Evolutionary conservation across 2,329 filamentous ascomycete species (phyloP), one percentile per base, ranked within the genome.

Genomic region (Grosmannia huntii): DNA sequence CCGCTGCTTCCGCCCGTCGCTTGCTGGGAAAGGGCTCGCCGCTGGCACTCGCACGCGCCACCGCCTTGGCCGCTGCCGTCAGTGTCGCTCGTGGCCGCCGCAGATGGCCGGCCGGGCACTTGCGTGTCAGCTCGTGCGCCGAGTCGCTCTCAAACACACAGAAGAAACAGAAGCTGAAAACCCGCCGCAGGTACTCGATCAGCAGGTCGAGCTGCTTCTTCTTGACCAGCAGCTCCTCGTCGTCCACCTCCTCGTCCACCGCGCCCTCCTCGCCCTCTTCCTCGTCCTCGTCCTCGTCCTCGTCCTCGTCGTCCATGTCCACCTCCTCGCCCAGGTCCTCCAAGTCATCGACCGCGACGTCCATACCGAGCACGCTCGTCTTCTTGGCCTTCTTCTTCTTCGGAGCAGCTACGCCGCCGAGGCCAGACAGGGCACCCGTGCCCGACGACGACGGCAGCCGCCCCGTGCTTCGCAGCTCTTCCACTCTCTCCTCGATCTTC

Each of bases 101-200:
- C 61, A 99, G 83, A 76, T 99, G 94, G n/a, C 94, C 94, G 49
- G 94, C 94, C 28, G 94, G 90, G 66, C 94, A 99, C 73, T 99
- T 97, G 60, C 94, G 85, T 48, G 89, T 91, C 64, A 99, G 78
- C 73, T 99, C 94, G 67, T 99, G 94, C 25, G 97, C 86, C 0
- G 92, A 97, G 71, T 99, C 94, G 68, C 90, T 94, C 73, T 99
- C 94, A 65, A 99, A 97, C 5, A 99, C 95, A 70, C 94, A 99
- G 76, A 97, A 99, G 77, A 99, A 96, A 76, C 94, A 99, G 74
- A 99, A 97, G 73, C 94, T 96, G 79, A 95, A 95, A 56, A 99
- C 94, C 19, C 94, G 86, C 56, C 94, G 90, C 60, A 99, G 80
- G 70, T 99, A 99, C 73, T 99, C 94, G 57, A 97, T 94, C 70